Conservation (phyloP, 2,329 filamentous ascomycete genomes). For the Ascochyta viciae-villosae region DNA sequence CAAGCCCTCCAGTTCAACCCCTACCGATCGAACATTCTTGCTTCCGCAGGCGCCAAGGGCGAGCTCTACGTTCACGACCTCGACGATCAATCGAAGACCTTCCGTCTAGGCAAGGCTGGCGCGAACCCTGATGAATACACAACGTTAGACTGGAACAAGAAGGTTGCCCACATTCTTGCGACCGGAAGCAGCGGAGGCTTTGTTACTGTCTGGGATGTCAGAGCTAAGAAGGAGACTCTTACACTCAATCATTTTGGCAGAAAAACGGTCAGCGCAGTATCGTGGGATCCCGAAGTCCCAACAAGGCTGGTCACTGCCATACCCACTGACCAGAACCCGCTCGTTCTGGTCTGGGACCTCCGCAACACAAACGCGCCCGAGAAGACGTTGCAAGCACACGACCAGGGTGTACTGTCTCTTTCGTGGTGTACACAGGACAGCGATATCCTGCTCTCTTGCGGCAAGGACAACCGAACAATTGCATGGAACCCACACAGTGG, state of each 20-base stretch:
- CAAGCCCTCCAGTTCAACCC: conserved; percentile 98
- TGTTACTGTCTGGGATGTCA: conserved; percentile 98
- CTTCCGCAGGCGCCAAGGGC: conserved; percentile 91
- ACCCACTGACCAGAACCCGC: conserved; percentile 83
- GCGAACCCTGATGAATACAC: conserved; percentile 95
- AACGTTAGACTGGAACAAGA: conserved; percentile 97
- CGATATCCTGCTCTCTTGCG: conserved; percentile 87
- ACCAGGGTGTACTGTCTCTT: conserved; percentile 89
- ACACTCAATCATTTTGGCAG: conserved; percentile 88
- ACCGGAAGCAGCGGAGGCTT: conserved; percentile 93
- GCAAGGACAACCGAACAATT: conserved; percentile 94
- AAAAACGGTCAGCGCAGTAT: conserved; percentile 92
- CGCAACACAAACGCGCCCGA: conserved; percentile 96
- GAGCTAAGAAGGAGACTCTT: conserved; percentile 95
- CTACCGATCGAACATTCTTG: conserved; percentile 85
- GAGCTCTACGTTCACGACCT: conserved; percentile 96
- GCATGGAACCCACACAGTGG: conserved; percentile 97
- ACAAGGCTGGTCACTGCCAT: conserved; percentile 95
- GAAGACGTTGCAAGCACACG: conserved; percentile 85
- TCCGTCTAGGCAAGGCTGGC: conserved; percentile 84
- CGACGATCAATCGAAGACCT: conserved; percentile 86
- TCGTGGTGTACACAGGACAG: conserved; percentile 95
- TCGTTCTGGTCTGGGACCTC: conserved; percentile 93
- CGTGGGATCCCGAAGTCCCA: conserved; percentile 93
- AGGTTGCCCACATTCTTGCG: conserved; percentile 93